phyloP scores from a whole-genome alignment of 2,329 filamentous ascomycete species.

The Claviceps sp. region DNA sequence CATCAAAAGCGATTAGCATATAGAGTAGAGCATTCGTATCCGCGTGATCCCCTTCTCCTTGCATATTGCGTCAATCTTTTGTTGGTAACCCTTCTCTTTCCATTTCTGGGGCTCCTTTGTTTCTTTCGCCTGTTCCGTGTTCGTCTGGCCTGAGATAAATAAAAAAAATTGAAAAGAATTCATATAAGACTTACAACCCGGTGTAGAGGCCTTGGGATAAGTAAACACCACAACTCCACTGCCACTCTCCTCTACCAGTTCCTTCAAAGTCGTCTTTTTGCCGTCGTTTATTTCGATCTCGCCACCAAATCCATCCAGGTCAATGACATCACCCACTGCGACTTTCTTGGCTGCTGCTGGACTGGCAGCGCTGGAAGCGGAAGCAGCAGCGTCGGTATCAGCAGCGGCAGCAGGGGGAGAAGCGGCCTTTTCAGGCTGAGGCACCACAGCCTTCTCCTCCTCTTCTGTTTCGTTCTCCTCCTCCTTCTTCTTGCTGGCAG shows the following conservation, averaged over 20 bases:
- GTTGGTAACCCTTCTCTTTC: neutral
- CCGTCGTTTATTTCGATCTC: constrained; percentile 81
- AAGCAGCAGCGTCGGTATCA: neutral
- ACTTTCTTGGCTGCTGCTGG: constrained; percentile 27
- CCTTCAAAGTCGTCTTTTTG: constrained; percentile 62
- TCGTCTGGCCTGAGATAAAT: neutral
- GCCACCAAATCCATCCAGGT: constrained; percentile 47
- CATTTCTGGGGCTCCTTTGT: neutral
- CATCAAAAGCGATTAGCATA: neutral
- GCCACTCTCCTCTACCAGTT: constrained; percentile 71
- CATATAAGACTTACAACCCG: constrained; percentile 61
- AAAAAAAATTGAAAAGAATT: neutral
- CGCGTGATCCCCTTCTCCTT: no score
- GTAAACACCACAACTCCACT: constrained; percentile 85
- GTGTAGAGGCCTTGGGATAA: constrained; percentile 88
- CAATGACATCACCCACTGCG: constrained; percentile 40
- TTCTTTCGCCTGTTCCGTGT: neutral
- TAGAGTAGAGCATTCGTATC: no score
- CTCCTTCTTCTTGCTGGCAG: constrained; percentile 7
- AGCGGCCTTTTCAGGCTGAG: constrained; percentile 15
- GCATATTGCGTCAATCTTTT: no score
- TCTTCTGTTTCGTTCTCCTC: neutral
- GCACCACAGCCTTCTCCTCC: constrained; percentile 9
- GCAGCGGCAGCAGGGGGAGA: neutral
- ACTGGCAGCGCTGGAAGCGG: constrained; percentile 5